Base-by-base conservation (phyloP, 768 basidiomycete genomes). In the Lepiota brunneoincarnata region DNA sequence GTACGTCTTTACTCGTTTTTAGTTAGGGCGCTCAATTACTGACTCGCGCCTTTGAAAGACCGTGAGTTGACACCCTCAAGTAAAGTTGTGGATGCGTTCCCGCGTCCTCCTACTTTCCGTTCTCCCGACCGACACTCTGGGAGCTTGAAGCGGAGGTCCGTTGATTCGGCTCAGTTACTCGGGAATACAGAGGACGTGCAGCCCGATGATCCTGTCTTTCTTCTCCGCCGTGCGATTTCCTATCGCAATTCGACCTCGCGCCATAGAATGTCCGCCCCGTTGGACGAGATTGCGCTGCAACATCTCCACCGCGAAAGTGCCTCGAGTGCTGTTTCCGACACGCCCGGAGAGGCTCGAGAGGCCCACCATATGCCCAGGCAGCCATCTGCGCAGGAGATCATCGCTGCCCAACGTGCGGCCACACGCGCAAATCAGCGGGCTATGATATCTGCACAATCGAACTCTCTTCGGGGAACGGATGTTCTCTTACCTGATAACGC, bases 321-420 rank as follows among this genome's bases (percentile, higher is more conserved):
- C 11, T 85, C 86, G 0, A 87, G 87, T 58, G 69, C 72, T n/a
- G n/a, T n/a, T n/a, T n/a, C n/a, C n/a, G n/a, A n/a, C n/a, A n/a
- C n/a, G n/a, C n/a, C n/a, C n/a, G n/a, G n/a, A n/a, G n/a, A n/a
- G n/a, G n/a, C n/a, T n/a, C n/a, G n/a, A n/a, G n/a, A n/a, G n/a
- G n/a, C n/a, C n/a, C 71, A 57, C 63, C 71, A 57, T 44, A 34
- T 48, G 60, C 60, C 11, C 70, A 71, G 28, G 55, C 67, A 67
- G 40, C 73, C 71, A 1, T 90, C 91, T 2, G 81, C 86, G 20
- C 90, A 91, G 58, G 93, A 97, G 60, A 89, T 97, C 62, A 97
- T 98, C 53, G 91, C 91, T 11, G 93, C 93, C 4, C 96, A 98
- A 64, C 83, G 95, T 4, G 91, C 89, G 1, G 90, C 86, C 0